Base-by-base conservation (phyloP, 2,329 filamentous ascomycete genomes). In the Zymoseptoria passerinii region DNA sequence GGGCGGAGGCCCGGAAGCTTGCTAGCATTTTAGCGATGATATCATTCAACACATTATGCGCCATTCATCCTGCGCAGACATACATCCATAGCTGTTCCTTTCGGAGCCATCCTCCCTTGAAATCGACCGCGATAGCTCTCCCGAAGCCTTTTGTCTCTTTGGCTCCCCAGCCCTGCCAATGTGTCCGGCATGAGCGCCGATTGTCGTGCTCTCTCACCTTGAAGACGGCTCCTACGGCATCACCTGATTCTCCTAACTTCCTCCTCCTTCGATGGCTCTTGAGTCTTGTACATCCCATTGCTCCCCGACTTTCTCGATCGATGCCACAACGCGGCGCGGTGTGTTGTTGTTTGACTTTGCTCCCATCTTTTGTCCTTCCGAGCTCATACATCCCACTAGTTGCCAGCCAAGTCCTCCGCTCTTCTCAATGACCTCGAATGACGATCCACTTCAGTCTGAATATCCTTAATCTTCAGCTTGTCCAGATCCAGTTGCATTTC, bases 371-470 rank as follows among this genome's bases (percentile, higher is more conserved):
- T 19, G 27, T 44, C 50, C 50, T 10, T 53, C 53, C 19, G 28
- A 19, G 16, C 8, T 28, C 52, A 55, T 53, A 8, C 18, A 8
- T 19, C 10, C 58, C 48, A 48, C 52, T 54, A 60, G 52, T 64
- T 62, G 28, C 76, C 81, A 66, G 79, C 75, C 71, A 97, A 77
- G 70, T 95, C 92, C 67, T 91, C 89, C 75, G 90, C 84, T 72
- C 95, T 87, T 68, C 90, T 85, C 70, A 97, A 76, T 66, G 81
- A 79, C 65, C 94, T 83, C 54, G 91, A 96, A 77, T 97, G 90
- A 68, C 94, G 82, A 73, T 96, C 89, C 50, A 96, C 85, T 75
- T 97, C 91, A 73, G 91, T 89, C 58, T 92, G 81, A 19, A 97
- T 83, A 69, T 91, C 88, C 72, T 89, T 89, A 71, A 97, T 92